Base-by-base conservation (phyloP, 257 asterid genomes). In the Forsythia suspensa region DNA sequence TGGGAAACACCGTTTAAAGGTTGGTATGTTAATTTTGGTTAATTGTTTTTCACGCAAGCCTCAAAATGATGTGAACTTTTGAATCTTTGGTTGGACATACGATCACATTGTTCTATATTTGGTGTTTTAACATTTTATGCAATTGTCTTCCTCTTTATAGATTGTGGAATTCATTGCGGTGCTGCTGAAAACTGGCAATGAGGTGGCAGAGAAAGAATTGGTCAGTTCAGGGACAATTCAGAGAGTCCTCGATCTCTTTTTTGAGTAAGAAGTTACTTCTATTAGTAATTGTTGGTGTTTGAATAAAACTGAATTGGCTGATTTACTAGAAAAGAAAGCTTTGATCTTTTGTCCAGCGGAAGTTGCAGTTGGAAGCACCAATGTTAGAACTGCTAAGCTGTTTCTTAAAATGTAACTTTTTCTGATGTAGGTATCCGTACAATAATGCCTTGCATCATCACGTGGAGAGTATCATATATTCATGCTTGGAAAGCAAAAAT, bases 401-500 rank as follows among this genome's bases (percentile, higher is more conserved):
- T 51, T 57, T 76, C 67, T 66, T 12, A 71, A 76, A 70, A 79
- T 83, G 69, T 55, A 78, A 13, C 29, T 70, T 59, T 79, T 44
- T 71, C 41, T 76, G 77, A 40, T 86, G 72, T 88, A 95, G 98
- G 93, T 95, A 92, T 72, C 96, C 98, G 0, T 95, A 80, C 88
- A 95, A 95, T 83, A 95, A 95, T 88, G 98, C 97, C 18, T 87
- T 95, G 85, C 98, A 95, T 84, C 98, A 92, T 88, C 96, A 95
- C 44, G 98, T 91, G 80, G 98, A 92, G 91, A 95, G 95, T 88
- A 91, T 92, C 68, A 79, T 95, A 84, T 90, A 84, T 84, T 91
- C 98, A 74, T 92, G 98, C 85, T 80, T 92, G 90, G 98, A 90
- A 76, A 92, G 95, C 89, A 92, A 90, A 83, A 90, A 83, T 79